Percentiles rank a stretch among this genome's conserved stretches.
Conservation (phyloP, 306 rosid genomes). For the Cicer chorassanicum region DNA sequence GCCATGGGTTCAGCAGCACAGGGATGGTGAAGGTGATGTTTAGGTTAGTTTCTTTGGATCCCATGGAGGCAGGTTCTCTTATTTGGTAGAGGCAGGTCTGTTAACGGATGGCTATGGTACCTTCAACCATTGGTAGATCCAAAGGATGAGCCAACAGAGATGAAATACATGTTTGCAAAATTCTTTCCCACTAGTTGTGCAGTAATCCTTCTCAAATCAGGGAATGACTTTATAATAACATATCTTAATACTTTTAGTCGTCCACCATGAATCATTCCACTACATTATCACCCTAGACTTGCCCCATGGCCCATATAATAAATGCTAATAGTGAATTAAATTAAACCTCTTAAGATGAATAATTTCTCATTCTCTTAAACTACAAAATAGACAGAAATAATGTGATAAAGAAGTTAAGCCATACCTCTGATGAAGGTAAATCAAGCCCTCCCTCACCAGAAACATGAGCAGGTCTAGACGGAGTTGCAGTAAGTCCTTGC, state of each 20-base stretch:
- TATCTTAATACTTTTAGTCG: neutral
- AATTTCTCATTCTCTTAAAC: constrained; percentile 5
- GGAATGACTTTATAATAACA: neutral
- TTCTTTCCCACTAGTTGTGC: neutral
- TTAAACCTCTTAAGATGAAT: constrained; percentile 27
- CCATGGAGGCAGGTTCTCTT: neutral
- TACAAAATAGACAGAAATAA: constrained; percentile 17
- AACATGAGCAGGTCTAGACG: constrained; percentile 60
- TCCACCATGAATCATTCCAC: neutral
- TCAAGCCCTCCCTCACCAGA: constrained; percentile 63
- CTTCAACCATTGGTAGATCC: neutral
- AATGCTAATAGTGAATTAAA: neutral
- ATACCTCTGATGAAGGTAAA: constrained; percentile 85
- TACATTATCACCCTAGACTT: constrained; percentile 22
- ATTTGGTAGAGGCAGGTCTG: neutral
- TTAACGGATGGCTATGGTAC: neutral
- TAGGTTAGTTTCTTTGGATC: constrained; percentile 6
- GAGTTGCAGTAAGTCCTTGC: constrained; percentile 69
- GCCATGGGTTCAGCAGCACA: neutral
- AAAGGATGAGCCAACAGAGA: constrained; percentile 2
- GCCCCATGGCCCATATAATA: neutral
- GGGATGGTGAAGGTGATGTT: neutral
- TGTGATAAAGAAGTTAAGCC: constrained; percentile 28
- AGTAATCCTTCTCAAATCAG: constrained; percentile 17
- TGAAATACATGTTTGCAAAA: constrained; percentile 1